Conservation (phyloP, 257 asterid species). For the Primulina eburnea region DNA sequence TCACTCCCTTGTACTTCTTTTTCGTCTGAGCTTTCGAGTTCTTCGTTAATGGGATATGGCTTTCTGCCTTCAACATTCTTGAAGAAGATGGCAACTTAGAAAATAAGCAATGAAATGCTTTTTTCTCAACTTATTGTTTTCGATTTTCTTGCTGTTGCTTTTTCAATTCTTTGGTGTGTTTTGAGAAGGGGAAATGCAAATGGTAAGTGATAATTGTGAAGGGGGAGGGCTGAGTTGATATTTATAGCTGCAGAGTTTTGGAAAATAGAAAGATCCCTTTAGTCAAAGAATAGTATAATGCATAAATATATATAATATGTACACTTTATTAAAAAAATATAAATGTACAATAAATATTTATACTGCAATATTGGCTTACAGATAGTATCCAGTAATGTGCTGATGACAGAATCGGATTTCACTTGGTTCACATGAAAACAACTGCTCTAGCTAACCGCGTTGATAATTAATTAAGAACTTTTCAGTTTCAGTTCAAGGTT, state of each 20-base stretch:
- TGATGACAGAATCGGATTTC: constrained; percentile 18
- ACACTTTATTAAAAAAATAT: neutral
- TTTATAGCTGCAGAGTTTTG: constrained; percentile 32
- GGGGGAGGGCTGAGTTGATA: constrained; percentile 22
- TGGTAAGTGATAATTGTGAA: constrained; percentile 25
- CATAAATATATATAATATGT: no score
- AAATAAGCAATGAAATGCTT: neutral
- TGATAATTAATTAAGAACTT: no score
- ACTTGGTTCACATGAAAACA: constrained; percentile 29
- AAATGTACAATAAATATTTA: constrained; percentile 23
- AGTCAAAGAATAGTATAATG: constrained; percentile 39
- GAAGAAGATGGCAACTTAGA: neutral
- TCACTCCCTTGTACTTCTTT: constrained; percentile 50
- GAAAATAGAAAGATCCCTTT: constrained; percentile 15
- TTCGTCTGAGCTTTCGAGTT: constrained; percentile 18
- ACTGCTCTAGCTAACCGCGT: constrained; percentile 14
- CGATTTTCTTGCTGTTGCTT: neutral
- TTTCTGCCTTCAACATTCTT: constrained; percentile 62
- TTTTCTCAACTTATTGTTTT: neutral
- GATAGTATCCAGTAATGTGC: constrained; percentile 46
- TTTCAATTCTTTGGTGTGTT: neutral
- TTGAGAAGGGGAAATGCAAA: constrained; percentile 1
- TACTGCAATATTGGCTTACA: constrained; percentile 54
- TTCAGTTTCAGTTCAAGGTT: no score
- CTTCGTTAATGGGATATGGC: constrained; percentile 23